phyloP scores from a whole-genome alignment of 2,329 filamentous ascomycete genomes.

The Thyridium curvatum region DNA sequence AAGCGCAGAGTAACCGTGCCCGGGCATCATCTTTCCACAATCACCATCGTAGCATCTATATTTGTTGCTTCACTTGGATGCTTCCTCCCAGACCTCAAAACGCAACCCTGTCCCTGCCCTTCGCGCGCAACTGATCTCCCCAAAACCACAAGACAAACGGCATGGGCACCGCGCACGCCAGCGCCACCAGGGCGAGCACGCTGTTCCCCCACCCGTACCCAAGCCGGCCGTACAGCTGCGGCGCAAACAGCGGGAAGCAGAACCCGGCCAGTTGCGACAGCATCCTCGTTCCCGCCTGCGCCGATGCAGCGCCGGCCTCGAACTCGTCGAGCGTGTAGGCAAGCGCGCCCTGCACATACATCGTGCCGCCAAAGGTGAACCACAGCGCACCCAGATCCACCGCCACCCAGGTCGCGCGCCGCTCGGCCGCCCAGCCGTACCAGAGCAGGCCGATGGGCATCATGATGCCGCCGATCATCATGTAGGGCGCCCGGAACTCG shows the following conservation, averaged over 20 bases:
- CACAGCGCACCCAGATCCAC: constrained; percentile 50
- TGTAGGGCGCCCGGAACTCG: constrained; percentile 26
- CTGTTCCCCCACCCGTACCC: constrained; percentile 39
- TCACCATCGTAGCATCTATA: no score
- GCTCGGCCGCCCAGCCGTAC: constrained; percentile 6
- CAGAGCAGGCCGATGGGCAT: constrained; percentile 6
- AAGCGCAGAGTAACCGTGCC: no score
- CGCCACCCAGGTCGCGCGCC: constrained; percentile 15
- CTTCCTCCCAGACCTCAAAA: no score
- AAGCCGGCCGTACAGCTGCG: constrained; percentile 28
- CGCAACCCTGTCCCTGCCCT: background rate
- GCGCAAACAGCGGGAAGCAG: constrained; percentile 52
- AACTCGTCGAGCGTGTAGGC: constrained; percentile 53
- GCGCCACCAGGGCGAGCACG: constrained; percentile 33
- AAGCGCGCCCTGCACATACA: constrained; percentile 51
- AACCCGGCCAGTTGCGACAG: constrained; percentile 50
- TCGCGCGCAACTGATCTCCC: constrained; percentile 3
- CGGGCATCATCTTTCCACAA: no score
- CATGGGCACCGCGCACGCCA: constrained; percentile 34
- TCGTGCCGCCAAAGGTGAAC: constrained; percentile 43
- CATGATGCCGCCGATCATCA: constrained; percentile 12
- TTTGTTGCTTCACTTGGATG: no score
- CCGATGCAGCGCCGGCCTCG: constrained; percentile 26
- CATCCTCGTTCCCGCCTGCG: constrained; percentile 47
- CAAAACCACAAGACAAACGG: constrained; percentile 20